Conservation (phyloP, 306 rosid species). For the Corylus americana region DNA sequence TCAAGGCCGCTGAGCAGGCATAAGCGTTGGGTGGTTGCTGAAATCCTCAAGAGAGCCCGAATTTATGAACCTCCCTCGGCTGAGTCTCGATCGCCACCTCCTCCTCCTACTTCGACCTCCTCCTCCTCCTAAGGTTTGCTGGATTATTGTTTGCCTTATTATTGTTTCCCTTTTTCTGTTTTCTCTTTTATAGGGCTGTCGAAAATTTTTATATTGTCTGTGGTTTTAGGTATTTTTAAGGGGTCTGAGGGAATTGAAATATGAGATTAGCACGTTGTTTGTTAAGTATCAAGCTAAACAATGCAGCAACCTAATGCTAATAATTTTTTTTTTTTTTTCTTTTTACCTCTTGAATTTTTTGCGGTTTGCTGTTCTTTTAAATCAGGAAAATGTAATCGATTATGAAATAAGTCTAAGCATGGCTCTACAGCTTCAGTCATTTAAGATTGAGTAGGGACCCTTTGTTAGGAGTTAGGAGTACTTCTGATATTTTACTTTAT, state of each 20-base stretch:
- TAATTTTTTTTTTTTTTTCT: neutral
- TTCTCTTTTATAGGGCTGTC: too few relatives aligned
- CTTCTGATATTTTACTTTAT: neutral
- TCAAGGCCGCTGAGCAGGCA: slow-evolving; percentile 85
- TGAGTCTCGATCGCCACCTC: neutral
- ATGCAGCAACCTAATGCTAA: too few relatives aligned
- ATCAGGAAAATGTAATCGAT: neutral
- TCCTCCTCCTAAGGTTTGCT: slow-evolving; percentile 21
- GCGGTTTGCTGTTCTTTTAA: neutral
- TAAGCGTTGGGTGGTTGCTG: slow-evolving; percentile 85
- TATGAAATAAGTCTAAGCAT: neutral
- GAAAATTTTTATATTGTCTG: too few relatives aligned
- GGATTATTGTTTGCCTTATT: neutral
- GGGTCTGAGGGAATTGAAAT: too few relatives aligned
- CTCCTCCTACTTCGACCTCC: slow-evolving; percentile 11
- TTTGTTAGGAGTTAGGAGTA: neutral
- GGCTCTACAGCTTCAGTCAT: neutral
- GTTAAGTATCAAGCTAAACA: too few relatives aligned
- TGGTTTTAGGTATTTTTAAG: too few relatives aligned
- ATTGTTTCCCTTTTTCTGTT: neutral
- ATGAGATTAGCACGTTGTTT: too few relatives aligned
- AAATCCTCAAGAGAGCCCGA: slow-evolving; percentile 79
- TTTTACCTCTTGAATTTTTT: neutral
- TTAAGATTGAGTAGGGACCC: neutral
- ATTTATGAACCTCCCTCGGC: slow-evolving; percentile 63